phyloP scores from a whole-genome alignment of 345 rosid genomes.

The Eucalyptus shirleyi region DNA sequence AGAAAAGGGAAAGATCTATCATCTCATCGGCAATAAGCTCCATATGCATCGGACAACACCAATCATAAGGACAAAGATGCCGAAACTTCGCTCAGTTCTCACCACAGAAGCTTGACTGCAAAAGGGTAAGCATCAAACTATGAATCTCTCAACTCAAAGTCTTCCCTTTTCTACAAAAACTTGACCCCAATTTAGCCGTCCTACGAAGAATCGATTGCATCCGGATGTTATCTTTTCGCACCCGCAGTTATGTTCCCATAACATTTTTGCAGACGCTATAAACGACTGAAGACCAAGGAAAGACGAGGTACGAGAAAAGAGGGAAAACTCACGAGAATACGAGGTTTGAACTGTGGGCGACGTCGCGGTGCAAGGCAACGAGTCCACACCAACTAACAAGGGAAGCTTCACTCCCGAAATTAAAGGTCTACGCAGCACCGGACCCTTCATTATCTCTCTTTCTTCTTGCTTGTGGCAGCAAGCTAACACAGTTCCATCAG shows the following conservation, averaged over 20 bases:
- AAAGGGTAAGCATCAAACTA: not conserved
- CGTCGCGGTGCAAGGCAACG: constrained; percentile 31
- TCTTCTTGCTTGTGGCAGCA: not conserved
- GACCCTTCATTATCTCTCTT: constrained; percentile 22
- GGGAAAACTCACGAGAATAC: constrained; percentile 30
- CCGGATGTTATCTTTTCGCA: not conserved
- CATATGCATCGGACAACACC: not conserved
- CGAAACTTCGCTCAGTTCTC: not conserved
- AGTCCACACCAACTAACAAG: constrained; percentile 28
- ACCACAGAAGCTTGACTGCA: not conserved
- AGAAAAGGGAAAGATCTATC: not conserved
- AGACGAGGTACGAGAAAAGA: not conserved
- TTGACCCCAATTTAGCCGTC: not conserved
- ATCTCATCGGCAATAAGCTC: not conserved
- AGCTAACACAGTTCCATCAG: not conserved
- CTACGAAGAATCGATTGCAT: not conserved
- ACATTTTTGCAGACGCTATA: not conserved
- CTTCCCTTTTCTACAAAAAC: not conserved
- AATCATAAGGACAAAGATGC: not conserved
- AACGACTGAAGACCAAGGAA: not conserved
- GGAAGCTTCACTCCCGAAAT: constrained; percentile 40
- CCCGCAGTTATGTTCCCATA: not conserved
- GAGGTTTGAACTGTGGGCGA: constrained; percentile 16
- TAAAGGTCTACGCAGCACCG: constrained; percentile 14
- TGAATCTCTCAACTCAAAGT: not conserved